Evolutionary conservation across 805 yeast species (phyloP).

Genomic region (Debaryomyces hansenii): DNA sequence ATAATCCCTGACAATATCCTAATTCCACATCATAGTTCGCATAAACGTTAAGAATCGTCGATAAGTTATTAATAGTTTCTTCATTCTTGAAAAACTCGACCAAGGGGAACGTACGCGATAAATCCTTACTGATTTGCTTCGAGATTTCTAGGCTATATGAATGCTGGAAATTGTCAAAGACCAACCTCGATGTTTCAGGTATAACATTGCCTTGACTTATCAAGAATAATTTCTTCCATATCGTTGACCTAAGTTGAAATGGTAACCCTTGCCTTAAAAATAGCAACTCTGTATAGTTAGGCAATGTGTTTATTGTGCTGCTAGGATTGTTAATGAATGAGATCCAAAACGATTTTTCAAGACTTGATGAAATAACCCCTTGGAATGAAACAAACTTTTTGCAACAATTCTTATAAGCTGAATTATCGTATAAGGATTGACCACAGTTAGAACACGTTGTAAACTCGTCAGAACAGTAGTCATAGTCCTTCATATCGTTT

Average conservation of each 20-base stretch:
- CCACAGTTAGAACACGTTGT: slow-evolving; percentile 34
- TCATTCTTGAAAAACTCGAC: slow-evolving; percentile 47
- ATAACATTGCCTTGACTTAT: slow-evolving; percentile 26
- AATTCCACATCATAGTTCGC: slow-evolving; percentile 64
- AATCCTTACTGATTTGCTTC: slow-evolving; percentile 54
- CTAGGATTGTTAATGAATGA: slow-evolving; percentile 45
- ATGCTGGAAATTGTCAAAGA: slow-evolving; percentile 42
- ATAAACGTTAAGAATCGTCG: slow-evolving; percentile 58
- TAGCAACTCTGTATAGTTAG: slow-evolving; percentile 47
- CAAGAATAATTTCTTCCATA: slow-evolving; percentile 44
- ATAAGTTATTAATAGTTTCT: slow-evolving; percentile 46
- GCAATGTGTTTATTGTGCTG: slow-evolving; percentile 45
- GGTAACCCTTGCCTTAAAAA: slow-evolving; percentile 48
- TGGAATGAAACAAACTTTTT: slow-evolving; percentile 15
- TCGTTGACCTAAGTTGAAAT: slow-evolving; percentile 38
- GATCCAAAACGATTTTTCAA: slow-evolving; percentile 46
- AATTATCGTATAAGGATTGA: slow-evolving; percentile 12
- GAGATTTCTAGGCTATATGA: slow-evolving; percentile 40
- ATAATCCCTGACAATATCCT: slow-evolving; percentile 69
- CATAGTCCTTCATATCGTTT: slow-evolving; percentile 16
- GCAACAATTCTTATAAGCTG: slow-evolving; percentile 23
- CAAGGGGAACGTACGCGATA: slow-evolving; percentile 59
- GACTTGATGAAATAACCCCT: slow-evolving; percentile 2
- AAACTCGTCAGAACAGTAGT: slow-evolving; percentile 29
- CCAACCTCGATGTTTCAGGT: slow-evolving; percentile 33